phyloP scores from a whole-genome alignment of 108 stramenopile species.

The Cyclostephanos invisitatus region DNA sequence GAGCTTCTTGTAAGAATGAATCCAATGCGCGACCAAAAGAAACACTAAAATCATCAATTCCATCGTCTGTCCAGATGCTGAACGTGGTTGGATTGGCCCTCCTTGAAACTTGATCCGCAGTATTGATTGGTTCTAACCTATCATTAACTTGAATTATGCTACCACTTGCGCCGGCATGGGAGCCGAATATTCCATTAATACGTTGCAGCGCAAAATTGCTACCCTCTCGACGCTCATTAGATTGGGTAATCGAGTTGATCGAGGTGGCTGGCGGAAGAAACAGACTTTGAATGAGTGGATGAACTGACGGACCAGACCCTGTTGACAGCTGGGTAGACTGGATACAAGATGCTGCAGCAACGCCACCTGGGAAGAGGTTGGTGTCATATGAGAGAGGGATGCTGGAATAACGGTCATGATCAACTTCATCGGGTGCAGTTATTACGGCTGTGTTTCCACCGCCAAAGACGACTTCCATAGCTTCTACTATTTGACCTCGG shows the following conservation, averaged over 20 bases:
- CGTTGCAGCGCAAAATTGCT: not conserved
- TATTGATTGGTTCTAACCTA: not conserved
- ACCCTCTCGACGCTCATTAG: conserved; percentile 39
- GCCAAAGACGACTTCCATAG: conserved; percentile 77
- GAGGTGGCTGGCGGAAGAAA: conserved; percentile 73
- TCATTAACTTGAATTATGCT: conserved; percentile 58
- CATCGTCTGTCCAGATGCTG: conserved; percentile 83
- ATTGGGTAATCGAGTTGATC: conserved; percentile 65
- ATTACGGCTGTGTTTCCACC: conserved; percentile 57
- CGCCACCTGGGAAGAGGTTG: conserved; percentile 80
- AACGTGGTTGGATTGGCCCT: conserved; percentile 16
- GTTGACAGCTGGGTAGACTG: conserved; percentile 48
- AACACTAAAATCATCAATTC: conserved; percentile 69
- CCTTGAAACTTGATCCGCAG: conserved; percentile 18
- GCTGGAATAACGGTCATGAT: conserved; percentile 17
- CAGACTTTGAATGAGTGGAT: conserved; percentile 68
- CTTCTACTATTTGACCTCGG: conserved; percentile 15
- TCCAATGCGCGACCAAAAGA: conserved; percentile 68
- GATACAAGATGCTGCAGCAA: conserved; percentile 51
- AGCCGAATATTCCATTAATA: conserved; percentile 9
- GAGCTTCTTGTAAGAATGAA: conserved; percentile 22
- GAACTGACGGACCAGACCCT: conserved; percentile 20
- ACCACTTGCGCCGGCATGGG: conserved; percentile 37
- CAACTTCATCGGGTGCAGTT: conserved; percentile 20
- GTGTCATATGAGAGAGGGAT: conserved; percentile 49